Evolutionary conservation across 192 early-diverging fungal genomes (phyloP).

Genomic region (Ambispora gerdemannii): DNA sequence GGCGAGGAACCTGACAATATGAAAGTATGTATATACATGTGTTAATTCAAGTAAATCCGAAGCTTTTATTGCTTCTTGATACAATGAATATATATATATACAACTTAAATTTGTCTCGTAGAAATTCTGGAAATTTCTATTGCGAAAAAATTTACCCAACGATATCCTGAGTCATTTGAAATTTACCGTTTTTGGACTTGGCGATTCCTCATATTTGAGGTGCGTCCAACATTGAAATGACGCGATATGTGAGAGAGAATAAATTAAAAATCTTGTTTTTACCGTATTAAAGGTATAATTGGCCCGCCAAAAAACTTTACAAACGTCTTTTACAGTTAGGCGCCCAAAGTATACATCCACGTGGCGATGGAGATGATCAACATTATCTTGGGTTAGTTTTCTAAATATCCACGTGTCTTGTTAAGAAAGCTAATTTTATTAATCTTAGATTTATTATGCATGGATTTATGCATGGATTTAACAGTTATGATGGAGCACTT

Average conservation of each 20-base stretch:
- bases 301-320: constrained; percentile 87
- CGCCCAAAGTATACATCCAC: constrained; percentile 58
- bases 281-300: constrained; percentile 75
- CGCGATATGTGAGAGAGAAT: background rate
- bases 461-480: background rate
- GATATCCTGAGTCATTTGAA: constrained; percentile 62
- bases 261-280: background rate
- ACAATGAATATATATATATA: background rate
- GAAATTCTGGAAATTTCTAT: constrained; percentile 86
- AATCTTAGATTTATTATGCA: background rate
- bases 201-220: constrained; percentile 90
- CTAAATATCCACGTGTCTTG: too few species aligned
- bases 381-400: constrained; percentile 78
- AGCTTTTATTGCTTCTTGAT: constrained; percentile 3
- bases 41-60: too few species aligned
- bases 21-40: constrained; percentile 61
- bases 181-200: constrained; percentile 91
- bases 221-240: constrained; percentile 33
- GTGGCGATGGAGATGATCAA: constrained; percentile 94
- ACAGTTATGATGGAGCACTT: constrained; percentile 77
- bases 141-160: constrained; percentile 72
- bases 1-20: constrained; percentile 91
- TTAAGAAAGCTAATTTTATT: constrained; percentile 17
- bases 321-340: constrained; percentile 85
- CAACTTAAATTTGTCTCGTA: constrained; percentile 20